A percentile compares a stretch with the other conserved stretches of the same genome.
Conservation (phyloP, 2,329 filamentous ascomycete genomes). For the Monilinia laxa region DNA sequence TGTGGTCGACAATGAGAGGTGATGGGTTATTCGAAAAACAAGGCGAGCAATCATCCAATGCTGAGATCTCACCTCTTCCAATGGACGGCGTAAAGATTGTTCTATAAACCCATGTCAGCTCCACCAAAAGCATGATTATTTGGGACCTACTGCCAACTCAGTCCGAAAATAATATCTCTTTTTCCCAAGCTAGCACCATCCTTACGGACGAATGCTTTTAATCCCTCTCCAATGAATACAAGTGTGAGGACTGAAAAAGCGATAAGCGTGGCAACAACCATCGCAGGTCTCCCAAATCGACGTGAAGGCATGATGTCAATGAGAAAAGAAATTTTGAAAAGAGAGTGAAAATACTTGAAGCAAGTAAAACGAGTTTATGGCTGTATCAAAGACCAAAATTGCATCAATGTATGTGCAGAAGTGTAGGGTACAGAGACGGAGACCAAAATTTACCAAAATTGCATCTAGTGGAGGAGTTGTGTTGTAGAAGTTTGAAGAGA, state of each 20-base stretch:
- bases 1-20: not conserved
- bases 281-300: constrained; percentile 25
- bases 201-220: constrained; percentile 27
- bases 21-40: not conserved
- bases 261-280: constrained; percentile 30
- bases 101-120: constrained; percentile 1
- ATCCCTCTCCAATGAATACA: constrained; percentile 34
- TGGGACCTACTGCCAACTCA: constrained; percentile 16
- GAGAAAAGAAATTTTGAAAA: constrained; percentile 16
- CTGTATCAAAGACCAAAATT: constrained; percentile 25
- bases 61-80: constrained; percentile 1
- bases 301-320: constrained; percentile 32
- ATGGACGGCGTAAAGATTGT: not conserved
- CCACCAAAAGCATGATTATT: not conserved
- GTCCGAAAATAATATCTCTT: constrained; percentile 18
- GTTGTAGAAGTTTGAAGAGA: constrained; percentile 19
- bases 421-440: constrained; percentile 22
- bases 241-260: constrained; percentile 32
- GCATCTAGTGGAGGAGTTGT: constrained; percentile 19
- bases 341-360: constrained; percentile 22
- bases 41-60: constrained; percentile 4
- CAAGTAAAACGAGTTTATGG: constrained; percentile 22
- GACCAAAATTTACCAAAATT: constrained; percentile 26
- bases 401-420: constrained; percentile 24
- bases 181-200: constrained; percentile 19